These are phyloP conservation scores for Chiua sp. DNA, from an alignment of 1,284 basidiomycete genomes.

Conservation along the genomic window DNA sequence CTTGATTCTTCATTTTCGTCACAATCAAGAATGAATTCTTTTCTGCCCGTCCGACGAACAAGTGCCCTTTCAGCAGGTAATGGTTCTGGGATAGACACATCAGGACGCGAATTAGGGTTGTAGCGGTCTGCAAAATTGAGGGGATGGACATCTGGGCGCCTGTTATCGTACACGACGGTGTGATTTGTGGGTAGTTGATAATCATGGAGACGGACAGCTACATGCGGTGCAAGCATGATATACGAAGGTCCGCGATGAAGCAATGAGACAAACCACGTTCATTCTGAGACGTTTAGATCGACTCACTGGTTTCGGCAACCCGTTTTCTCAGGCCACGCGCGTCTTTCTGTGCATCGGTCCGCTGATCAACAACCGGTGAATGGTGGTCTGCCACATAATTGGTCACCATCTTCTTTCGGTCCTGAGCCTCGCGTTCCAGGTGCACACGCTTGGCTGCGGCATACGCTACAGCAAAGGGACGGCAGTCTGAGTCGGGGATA, in stretches of 20 bases:
- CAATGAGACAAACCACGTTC: constrained; percentile 36
- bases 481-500: constrained; percentile 78
- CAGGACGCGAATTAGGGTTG: constrained; percentile 38
- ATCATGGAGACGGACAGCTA: constrained; percentile 25
- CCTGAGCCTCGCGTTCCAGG: constrained; percentile 48
- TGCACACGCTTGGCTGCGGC: constrained; percentile 63
- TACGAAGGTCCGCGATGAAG: constrained; percentile 21
- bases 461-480: constrained; percentile 85
- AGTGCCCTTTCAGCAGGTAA: constrained; percentile 17
- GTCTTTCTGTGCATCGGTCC: constrained; percentile 31
- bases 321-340: constrained; percentile 37
- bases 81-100: constrained; percentile 25
- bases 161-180: constrained; percentile 15
- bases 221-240: constrained; percentile 23
- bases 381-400: constrained; percentile 33
- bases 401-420: constrained; percentile 32
- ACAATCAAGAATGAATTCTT: constrained; percentile 14
- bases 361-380: constrained; percentile 32
- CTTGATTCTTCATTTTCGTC: constrained; percentile 31
- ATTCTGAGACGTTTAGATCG: constrained; percentile 26
- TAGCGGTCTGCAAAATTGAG: constrained; percentile 40
- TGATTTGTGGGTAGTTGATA: constrained; percentile 25
- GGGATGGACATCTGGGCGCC: constrained; percentile 19
- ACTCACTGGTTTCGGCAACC: constrained; percentile 39
- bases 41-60: constrained; percentile 33